A percentile compares a stretch with the other conserved stretches of the same genome.
phyloP scores from a whole-genome alignment of 2,329 filamentous ascomycete species.

The Talaromyces sp. region DNA sequence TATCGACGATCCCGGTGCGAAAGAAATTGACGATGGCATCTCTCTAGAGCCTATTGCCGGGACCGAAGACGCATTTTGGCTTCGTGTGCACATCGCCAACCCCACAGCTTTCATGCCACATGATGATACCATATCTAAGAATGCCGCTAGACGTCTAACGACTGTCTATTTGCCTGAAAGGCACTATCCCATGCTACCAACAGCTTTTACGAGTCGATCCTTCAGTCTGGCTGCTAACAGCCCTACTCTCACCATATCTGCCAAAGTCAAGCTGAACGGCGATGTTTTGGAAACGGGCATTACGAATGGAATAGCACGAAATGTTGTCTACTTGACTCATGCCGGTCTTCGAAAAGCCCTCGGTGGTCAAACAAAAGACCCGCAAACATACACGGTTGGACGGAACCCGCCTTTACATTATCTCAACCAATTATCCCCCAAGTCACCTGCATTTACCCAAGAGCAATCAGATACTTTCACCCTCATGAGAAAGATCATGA shows the following conservation, averaged over 20 bases:
- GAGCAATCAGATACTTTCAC: slow-evolving; percentile 36
- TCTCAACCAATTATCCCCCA: slow-evolving; percentile 21
- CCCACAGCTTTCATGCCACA: slow-evolving; percentile 59
- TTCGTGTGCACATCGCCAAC: slow-evolving; percentile 62
- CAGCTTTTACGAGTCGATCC: slow-evolving; percentile 44
- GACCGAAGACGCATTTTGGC: slow-evolving; percentile 50
- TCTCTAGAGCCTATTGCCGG: slow-evolving; percentile 53
- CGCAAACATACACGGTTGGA: slow-evolving; percentile 30
- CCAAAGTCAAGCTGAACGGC: slow-evolving; percentile 51
- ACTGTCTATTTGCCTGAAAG: slow-evolving; percentile 54
- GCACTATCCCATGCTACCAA: slow-evolving; percentile 56
- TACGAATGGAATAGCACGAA: slow-evolving; percentile 51
- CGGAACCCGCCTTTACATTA: slow-evolving; percentile 25
- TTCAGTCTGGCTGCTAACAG: slow-evolving; percentile 54
- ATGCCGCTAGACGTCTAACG: slow-evolving; percentile 53
- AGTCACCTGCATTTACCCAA: slow-evolving; percentile 23
- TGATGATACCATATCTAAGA: slow-evolving; percentile 50
- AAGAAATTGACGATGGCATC: slow-evolving; percentile 62
- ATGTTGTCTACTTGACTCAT: slow-evolving; percentile 54
- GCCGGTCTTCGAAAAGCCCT: slow-evolving; percentile 37
- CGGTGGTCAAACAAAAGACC: slow-evolving; percentile 29
- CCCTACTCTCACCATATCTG: slow-evolving; percentile 61
- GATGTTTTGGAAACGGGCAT: slow-evolving; percentile 54
- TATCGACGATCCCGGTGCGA: slow-evolving; percentile 53
- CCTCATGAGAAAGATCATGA: slow-evolving; percentile 37